phyloP scores from a whole-genome alignment of 345 rosid genomes.

The Clarkia xantiana region DNA sequence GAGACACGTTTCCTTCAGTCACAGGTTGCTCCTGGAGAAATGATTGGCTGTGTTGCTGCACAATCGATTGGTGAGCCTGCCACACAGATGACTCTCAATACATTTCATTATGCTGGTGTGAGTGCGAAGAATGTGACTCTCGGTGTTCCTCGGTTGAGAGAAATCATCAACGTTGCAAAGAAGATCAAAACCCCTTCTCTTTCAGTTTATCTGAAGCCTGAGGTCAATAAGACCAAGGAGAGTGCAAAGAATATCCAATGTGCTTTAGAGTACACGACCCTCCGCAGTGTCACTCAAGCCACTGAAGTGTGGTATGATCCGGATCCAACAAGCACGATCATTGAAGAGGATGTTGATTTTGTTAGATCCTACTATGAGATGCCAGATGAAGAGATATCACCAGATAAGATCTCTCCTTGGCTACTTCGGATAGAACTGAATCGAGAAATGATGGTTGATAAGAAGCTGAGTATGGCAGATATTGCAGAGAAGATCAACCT shows the following conservation, averaged over 20 bases:
- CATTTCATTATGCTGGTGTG: constrained; percentile 98
- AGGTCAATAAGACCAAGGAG: constrained; percentile 67
- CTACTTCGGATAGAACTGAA: constrained; percentile 89
- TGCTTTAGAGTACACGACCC: constrained; percentile 93
- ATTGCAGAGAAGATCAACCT: constrained; percentile 93
- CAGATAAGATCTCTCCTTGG: constrained; percentile 96
- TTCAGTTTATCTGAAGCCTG: constrained; percentile 64
- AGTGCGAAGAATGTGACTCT: constrained; percentile 99
- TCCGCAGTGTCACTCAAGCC: constrained; percentile 87
- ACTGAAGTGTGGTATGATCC: constrained; percentile 99
- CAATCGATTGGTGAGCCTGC: constrained; percentile 99
- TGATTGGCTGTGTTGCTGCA: constrained; percentile 99
- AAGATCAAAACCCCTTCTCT: constrained; percentile 93
- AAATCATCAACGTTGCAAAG: constrained; percentile 90
- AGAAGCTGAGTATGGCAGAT: constrained; percentile 90
- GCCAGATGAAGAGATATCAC: constrained; percentile 96
- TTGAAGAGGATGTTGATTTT: constrained; percentile 84
- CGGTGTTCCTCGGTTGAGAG: constrained; percentile 94
- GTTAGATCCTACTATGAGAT: constrained; percentile 91
- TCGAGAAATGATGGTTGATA: constrained; percentile 98
- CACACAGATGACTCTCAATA: constrained; percentile 96
- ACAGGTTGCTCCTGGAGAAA: constrained; percentile 90
- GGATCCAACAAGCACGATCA: constrained; percentile 81
- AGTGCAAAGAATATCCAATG: constrained; percentile 92
- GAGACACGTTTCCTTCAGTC: constrained; percentile 90